Conservation (phyloP, 2,329 filamentous ascomycete species). For the Calonectria hongkongensis region DNA sequence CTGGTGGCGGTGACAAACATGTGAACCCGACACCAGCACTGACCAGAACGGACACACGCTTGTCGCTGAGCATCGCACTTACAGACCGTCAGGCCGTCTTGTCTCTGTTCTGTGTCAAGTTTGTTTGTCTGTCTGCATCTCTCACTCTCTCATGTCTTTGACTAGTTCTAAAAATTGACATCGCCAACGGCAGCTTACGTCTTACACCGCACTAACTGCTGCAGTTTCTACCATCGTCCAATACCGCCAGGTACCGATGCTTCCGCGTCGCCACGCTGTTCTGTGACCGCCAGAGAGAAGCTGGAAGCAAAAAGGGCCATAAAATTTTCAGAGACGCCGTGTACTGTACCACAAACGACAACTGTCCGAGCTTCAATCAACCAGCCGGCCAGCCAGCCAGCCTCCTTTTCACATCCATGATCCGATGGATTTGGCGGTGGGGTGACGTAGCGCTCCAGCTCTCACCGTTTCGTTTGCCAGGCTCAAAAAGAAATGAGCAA, state of each 20-base stretch:
- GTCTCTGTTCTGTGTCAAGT: not conserved
- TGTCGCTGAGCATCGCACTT: not conserved
- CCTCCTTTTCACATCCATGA: conserved; percentile 11
- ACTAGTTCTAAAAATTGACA: conserved; percentile 22
- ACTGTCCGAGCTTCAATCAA: conserved; percentile 16
- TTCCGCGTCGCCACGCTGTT: conserved; percentile 12
- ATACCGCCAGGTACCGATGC: conserved; percentile 28
- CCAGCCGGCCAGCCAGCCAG: not conserved
- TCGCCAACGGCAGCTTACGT: conserved; percentile 26
- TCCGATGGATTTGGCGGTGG: conserved; percentile 24
- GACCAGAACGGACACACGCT: not conserved
- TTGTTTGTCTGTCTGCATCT: not conserved
- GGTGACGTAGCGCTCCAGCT: conserved; percentile 7
- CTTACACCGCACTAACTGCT: conserved; percentile 24
- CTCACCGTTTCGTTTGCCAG: conserved; percentile 11
- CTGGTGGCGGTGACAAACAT: conserved; percentile 26
- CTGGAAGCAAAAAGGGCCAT: not conserved
- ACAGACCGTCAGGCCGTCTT: not conserved
- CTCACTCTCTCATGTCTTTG: not conserved
- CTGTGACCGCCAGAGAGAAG: conserved; percentile 18
- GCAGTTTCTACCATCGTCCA: not conserved
- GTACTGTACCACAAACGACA: not conserved
- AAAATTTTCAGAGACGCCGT: not conserved
- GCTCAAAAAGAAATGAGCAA: not conserved
- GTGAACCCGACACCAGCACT: conserved; percentile 14